Evolutionary conservation across 73 alveolate genomes (phyloP), one percentile per base, ranked within the genome.

Genomic region (Stentor roeselii): DNA sequence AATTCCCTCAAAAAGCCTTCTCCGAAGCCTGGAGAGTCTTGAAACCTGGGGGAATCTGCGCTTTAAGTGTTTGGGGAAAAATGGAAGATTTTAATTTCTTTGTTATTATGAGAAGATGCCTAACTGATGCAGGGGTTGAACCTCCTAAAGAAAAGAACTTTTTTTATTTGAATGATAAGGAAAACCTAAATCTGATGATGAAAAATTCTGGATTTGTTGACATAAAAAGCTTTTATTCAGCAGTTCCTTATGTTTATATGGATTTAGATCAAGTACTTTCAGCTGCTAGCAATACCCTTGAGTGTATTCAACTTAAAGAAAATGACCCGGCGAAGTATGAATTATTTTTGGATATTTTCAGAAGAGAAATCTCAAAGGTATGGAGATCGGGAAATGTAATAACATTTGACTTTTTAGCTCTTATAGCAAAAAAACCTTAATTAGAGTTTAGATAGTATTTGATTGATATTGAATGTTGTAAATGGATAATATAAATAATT

Each of bases 61-160:
- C 91, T 59, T 90, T 90, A 39, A 58, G 91, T 27, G 93, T 90
- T 3, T 92, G 95, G 94, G 94, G 95, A 0, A 91, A 91, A 75
- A 76, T 60, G 38, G 97, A 92, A 39, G 60, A 78, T 61, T 31
- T 82, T 37, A 14, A 3, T 3, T 36, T 86, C 3, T 85, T 85
- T 40, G 60, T 75, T 2, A 58, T 82, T 21, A 21, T 82, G 3
- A 39, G 84, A 3, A n/a, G 60, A 27, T 31, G 39, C 60, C 67
- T 50, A 11, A 50, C 30, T 11, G 38, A 40, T 3, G 83, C 83
- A 27, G 85, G 59, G 60, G 35, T 37, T 6, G 60, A 42, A 3
- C 87, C 83, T 21, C 42, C 15, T 30, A 27, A 42, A 30, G 76
- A 60, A 58, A 82, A 75, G 59, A 30, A 58, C 14, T 36, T 36